Conservation (phyloP, 257 asterid genomes). For the Petrea volubilis region DNA sequence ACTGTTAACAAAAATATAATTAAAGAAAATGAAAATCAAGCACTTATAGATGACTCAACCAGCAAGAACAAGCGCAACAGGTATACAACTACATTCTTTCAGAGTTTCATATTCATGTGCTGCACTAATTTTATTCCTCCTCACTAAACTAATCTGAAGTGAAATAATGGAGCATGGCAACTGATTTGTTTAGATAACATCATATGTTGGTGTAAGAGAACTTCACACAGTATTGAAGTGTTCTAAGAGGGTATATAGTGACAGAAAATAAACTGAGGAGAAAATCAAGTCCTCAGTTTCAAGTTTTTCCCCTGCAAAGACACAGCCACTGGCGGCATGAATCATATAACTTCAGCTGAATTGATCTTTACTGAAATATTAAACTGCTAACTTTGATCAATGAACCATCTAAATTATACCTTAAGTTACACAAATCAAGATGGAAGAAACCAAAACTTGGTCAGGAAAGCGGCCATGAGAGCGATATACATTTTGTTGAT, state of each 20-base stretch:
- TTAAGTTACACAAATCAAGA: not conserved
- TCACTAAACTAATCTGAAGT: not conserved
- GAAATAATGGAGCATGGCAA: not conserved
- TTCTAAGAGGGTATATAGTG: not conserved
- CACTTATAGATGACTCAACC: no score
- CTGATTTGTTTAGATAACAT: not conserved
- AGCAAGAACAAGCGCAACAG: no score
- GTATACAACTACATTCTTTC: not conserved
- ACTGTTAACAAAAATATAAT: no score
- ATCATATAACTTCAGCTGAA: not conserved
- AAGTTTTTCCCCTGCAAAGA: not conserved
- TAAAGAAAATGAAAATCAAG: no score
- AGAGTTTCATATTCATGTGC: not conserved
- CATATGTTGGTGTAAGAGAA: not conserved
- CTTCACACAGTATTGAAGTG: not conserved
- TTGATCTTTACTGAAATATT: not conserved
- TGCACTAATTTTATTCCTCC: not conserved
- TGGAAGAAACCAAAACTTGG: not conserved
- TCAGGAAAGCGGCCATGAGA: not conserved
- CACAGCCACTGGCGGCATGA: not conserved
- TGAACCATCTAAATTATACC: not conserved
- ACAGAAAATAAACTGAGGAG: not conserved
- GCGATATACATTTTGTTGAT: not conserved
- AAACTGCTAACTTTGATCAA: not conserved
- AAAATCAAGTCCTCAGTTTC: not conserved